phyloP scores from a whole-genome alignment of 371 early-diverging fungal species.

The Mucor velutinosus region DNA sequence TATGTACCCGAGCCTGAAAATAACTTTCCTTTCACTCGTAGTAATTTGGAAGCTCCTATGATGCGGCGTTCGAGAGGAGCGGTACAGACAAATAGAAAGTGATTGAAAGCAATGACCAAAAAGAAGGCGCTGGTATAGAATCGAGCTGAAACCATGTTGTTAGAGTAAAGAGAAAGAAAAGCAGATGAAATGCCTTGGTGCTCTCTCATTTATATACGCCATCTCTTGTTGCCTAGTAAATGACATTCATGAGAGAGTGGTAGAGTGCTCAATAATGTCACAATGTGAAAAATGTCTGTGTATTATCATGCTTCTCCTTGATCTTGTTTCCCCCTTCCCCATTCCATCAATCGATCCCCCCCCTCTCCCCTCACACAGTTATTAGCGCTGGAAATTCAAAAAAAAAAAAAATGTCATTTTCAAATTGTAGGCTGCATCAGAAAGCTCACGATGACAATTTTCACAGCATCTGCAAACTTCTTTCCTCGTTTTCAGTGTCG shows the following conservation, averaged over 20 bases:
- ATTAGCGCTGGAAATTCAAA: no score
- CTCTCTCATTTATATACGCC: not conserved
- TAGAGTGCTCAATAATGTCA: not conserved
- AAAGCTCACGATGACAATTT: no score
- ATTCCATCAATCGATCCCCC: not conserved
- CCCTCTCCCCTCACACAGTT: not conserved
- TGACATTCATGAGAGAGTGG: not conserved
- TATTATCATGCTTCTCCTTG: not conserved
- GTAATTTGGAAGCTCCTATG: not conserved
- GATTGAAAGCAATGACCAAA: not conserved
- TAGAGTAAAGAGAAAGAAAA: not conserved
- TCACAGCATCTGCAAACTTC: no score
- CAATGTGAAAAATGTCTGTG: not conserved
- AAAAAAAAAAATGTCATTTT: no score
- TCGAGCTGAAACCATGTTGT: not conserved
- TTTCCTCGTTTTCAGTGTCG: no score
- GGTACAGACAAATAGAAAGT: not conserved
- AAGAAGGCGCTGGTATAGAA: not conserved
- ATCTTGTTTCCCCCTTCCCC: not conserved
- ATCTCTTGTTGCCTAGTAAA: not conserved
- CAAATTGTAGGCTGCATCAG: no score
- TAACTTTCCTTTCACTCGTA: not conserved
- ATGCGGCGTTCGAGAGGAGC: not conserved
- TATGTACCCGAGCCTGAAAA: slow-evolving; percentile 36
- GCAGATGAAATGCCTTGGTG: not conserved